Evolutionary conservation across 805 yeast genomes (phyloP), one percentile per base, ranked within the genome.

Genomic region (Saturnispora hagleri): DNA sequence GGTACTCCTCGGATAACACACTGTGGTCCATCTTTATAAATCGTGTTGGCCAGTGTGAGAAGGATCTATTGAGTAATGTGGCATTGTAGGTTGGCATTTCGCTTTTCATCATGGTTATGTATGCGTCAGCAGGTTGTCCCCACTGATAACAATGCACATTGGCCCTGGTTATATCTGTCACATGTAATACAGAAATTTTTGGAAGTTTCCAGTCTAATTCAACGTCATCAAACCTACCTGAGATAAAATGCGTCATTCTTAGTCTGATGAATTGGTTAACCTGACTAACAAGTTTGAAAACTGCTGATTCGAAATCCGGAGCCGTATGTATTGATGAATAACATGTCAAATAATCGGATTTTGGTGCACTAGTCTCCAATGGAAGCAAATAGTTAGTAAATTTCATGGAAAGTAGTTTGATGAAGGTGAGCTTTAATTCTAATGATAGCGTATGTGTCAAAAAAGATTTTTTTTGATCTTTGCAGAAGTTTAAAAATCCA

Each of bases 11-110:
- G 4, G 57, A 46, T 22, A 28, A 50, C 1, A 48, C 17, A 5
- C 40, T 41, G 9, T 42, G 34, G 4, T 47, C 45, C 13, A 52
- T 46, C 3, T n/a, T 38, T 18, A 57, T 61, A 33, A 28, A 65
- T 4, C 48, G 43, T 2, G 28, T 38, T 2, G 69, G 69, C 65
- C 66, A 63, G 7, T 49, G 34, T 38, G 46, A 48, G n/a, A 33
- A 18, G 2, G 22, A 28, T 26, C 45, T 50, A 28, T 50, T 50
- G 12, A 44, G 18, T 17, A 44, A 27, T 2, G 40, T 45, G 17
- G 52, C 52, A 45, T 50, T 44, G 41, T 28, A 43, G n/a, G 15
- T 44, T 17, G 51, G 47, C 20, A 43, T 15, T 18, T 31, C 17
- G 13, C 22, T 18, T 35, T 49, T 49, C 51, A 49, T 43, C 15